Base-by-base conservation (phyloP, 805 yeast genomes). In the Suhomyces prunicola region DNA sequence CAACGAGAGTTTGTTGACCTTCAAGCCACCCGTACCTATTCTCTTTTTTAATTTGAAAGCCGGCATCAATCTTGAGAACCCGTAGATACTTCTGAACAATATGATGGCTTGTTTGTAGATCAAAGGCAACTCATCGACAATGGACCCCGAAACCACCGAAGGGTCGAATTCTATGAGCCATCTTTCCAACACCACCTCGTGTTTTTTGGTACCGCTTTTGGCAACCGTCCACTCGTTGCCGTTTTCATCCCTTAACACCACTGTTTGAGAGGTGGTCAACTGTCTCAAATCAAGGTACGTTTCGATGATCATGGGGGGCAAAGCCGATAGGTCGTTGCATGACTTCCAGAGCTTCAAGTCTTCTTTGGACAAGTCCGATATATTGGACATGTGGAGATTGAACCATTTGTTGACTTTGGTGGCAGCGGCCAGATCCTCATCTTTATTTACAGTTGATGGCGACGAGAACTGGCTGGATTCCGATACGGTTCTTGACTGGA, bases 131-230 rank as follows among this genome's bases (percentile, higher is more conserved):
- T 88, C 94, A 22, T 76, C 77, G 3, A 70, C 54, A 6, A 69
- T 66, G 22, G 68, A 57, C 13, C 68, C 70, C 6, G 63, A 72
- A 65, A 64, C 73, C 24, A 66, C 67, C 42, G 71, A 72, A 15
- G 81, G 69, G 61, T 87, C 92, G 55, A 92, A 81, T 66, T 92
- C 97, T 33, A 94, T 72, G 23, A 90, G 76, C 99, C 99, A 94
- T 54, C 99, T 79, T 64, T 94, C 99, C 53, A 94, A 71, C 2
- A 94, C 97, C n/a, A 94, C 82, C 68, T 93, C 98, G 15, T 83
- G 77, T 61, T 87, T 87, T 61, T 81, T 83, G 2, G 80, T 75
- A 12, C 86, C 87, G 10, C 70, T 66, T 54, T 78, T 82, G 8
- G 86, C 74, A 10, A 85, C 85, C 8, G 80, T 72, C 80, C 87